phyloP scores from a whole-genome alignment of 2,329 filamentous ascomycete genomes.

The Fusarium mundagurra region DNA sequence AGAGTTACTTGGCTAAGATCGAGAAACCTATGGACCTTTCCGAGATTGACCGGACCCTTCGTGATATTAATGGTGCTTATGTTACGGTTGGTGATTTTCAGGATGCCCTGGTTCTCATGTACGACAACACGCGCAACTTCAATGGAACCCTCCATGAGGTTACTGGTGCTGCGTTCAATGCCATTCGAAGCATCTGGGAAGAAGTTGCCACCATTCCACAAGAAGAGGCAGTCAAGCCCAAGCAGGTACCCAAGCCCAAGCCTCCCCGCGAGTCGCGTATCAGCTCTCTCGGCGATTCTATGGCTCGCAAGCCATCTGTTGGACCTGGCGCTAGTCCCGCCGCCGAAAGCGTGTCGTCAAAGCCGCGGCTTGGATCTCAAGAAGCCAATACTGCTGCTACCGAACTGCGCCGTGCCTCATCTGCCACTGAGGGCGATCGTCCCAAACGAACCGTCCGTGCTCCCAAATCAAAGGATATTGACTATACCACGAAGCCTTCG shows the following conservation, averaged over 20 bases:
- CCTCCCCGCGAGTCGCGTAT: conserved; percentile 49
- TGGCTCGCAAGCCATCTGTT: conserved; percentile 43
- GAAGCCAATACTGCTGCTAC: conserved; percentile 22
- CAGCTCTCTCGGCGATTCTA: conserved; percentile 37
- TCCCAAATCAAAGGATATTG: conserved; percentile 89
- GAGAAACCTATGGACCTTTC: conserved; percentile 85
- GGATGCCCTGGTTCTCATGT: conserved; percentile 78
- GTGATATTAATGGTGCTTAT: conserved; percentile 70
- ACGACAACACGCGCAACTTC: conserved; percentile 81
- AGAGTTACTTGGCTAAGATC: conserved; percentile 75
- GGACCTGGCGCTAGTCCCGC: conserved; percentile 46
- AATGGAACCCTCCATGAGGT: conserved; percentile 84
- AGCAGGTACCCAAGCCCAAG: conserved; percentile 57
- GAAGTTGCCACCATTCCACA: conserved; percentile 57
- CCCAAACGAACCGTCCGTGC: conserved; percentile 95
- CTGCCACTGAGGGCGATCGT: conserved; percentile 77
- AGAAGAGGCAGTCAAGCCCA: conserved; percentile 67
- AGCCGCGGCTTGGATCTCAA: conserved; percentile 32
- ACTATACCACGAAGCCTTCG: conserved; percentile 78
- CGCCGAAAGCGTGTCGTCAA: conserved; percentile 33
- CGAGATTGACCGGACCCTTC: conserved; percentile 83
- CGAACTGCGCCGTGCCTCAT: conserved; percentile 77
- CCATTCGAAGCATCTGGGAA: conserved; percentile 65
- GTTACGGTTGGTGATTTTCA: conserved; percentile 75
- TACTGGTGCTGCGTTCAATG: conserved; percentile 63